Evolutionary conservation across 345 rosid genomes (phyloP).

Genomic region (Populus simonii): DNA sequence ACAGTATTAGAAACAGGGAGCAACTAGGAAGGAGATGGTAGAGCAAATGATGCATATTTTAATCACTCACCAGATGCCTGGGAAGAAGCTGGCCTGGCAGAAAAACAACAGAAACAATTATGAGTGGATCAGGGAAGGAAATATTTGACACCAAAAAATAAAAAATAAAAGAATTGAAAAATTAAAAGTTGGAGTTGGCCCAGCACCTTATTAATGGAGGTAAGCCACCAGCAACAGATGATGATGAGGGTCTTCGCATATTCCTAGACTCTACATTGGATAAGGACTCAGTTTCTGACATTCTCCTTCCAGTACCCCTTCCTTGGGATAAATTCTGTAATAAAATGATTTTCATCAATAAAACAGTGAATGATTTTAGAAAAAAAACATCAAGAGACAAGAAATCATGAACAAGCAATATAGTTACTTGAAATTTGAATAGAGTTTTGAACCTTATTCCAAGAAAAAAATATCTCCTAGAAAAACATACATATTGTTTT

Average conservation of each 20-base stretch:
- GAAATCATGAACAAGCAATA: background rate
- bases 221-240: conserved; percentile 79
- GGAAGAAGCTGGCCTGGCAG: conserved; percentile 54
- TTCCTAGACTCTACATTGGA: conserved; percentile 63
- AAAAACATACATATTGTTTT: background rate
- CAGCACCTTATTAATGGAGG: conserved; percentile 88
- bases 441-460: too few species aligned
- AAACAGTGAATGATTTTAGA: background rate
- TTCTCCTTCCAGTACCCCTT: conserved; percentile 64
- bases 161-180: background rate
- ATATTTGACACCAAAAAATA: background rate
- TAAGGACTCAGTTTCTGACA: conserved; percentile 50
- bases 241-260: conserved; percentile 58
- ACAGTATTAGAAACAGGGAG: conserved; percentile 17
- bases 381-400: background rate
- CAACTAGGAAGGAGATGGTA: conserved; percentile 1
- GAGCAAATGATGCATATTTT: background rate
- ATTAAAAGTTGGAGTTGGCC: background rate
- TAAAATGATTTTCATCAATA: background rate
- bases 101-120: conserved; percentile 14
- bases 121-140: conserved; percentile 5
- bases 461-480: background rate
- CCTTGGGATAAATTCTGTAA: conserved; percentile 62
- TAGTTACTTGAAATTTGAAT: background rate
- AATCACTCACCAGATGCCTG: conserved; percentile 68